phyloP scores from a whole-genome alignment of 2,329 filamentous ascomycete genomes.

The Trichoderma sp. region DNA sequence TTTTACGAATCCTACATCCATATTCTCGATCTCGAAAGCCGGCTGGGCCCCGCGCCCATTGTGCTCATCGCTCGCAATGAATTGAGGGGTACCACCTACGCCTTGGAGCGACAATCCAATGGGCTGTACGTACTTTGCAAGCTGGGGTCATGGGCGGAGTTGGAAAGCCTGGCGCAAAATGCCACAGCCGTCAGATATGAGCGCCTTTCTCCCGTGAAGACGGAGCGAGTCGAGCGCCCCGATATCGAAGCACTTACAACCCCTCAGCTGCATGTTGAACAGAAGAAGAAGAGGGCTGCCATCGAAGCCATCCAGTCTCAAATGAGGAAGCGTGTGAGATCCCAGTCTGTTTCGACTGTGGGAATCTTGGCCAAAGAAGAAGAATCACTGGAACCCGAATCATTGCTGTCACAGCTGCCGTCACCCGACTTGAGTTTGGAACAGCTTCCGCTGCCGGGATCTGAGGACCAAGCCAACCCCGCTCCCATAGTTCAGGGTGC shows the following conservation, averaged over 20 bases:
- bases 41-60: slow-evolving; percentile 52
- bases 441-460: slow-evolving; percentile 11
- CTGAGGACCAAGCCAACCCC: neutral
- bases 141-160: slow-evolving; percentile 64
- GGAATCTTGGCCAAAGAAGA: slow-evolving; percentile 29
- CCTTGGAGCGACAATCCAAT: slow-evolving; percentile 62
- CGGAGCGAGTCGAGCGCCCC: slow-evolving; percentile 23
- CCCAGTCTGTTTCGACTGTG: slow-evolving; percentile 42
- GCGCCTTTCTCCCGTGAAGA: slow-evolving; percentile 29
- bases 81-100: slow-evolving; percentile 53
- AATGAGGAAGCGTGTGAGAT: slow-evolving; percentile 51
- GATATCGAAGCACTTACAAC: slow-evolving; percentile 39
- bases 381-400: slow-evolving; percentile 21
- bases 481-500: neutral
- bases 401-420: slow-evolving; percentile 24
- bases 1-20: slow-evolving; percentile 62
- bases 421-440: slow-evolving; percentile 26
- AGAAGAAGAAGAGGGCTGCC: slow-evolving; percentile 56
- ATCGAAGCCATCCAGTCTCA: slow-evolving; percentile 64
- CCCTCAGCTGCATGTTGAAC: slow-evolving; percentile 47
- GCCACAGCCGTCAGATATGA: slow-evolving; percentile 44
- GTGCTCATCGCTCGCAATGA: slow-evolving; percentile 63
- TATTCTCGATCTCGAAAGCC: slow-evolving; percentile 61
- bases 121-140: slow-evolving; percentile 67
- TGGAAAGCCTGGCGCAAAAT: slow-evolving; percentile 50